phyloP scores from a whole-genome alignment of 768 basidiomycete genomes.

The Pleurotus tuoliensis region DNA sequence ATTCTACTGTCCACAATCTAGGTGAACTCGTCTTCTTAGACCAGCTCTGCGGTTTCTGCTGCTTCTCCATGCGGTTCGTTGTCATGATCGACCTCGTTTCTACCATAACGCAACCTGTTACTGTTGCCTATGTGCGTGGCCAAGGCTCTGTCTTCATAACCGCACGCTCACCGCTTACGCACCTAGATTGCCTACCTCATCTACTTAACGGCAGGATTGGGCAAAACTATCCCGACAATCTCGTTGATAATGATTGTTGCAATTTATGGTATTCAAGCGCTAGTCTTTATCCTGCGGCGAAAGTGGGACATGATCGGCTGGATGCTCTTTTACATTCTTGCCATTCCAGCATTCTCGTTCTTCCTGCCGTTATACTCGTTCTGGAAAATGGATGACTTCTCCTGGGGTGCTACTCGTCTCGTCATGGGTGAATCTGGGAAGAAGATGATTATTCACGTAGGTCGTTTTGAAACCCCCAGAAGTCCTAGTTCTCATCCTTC shows the following conservation, averaged over 20 bases:
- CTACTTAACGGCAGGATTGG: constrained; percentile 66
- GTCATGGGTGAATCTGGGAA: constrained; percentile 94
- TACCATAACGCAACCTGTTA: constrained; percentile 80
- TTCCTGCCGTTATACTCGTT: constrained; percentile 92
- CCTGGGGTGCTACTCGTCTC: constrained; percentile 90
- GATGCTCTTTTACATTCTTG: constrained; percentile 95
- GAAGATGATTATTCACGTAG: constrained; percentile 90
- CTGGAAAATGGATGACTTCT: constrained; percentile 99
- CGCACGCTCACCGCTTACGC: constrained; percentile 12
- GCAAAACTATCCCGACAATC: constrained; percentile 67
- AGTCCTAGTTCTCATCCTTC: constrained; percentile 8
- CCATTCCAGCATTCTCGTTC: constrained; percentile 92
- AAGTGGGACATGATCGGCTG: constrained; percentile 99
- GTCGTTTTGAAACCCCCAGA: constrained; percentile 23
- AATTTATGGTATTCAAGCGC: constrained; percentile 90
- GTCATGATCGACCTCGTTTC: constrained; percentile 96
- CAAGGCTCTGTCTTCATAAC: constrained; percentile 7
- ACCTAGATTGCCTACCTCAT: constrained; percentile 82
- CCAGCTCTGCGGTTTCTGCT: constrained; percentile 93
- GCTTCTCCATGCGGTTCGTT: constrained; percentile 98
- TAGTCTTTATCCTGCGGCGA: constrained; percentile 87
- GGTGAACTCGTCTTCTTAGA: constrained; percentile 91
- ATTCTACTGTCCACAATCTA: constrained; percentile 97
- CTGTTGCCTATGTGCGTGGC: constrained; percentile 78
- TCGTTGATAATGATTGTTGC: constrained; percentile 92